These are phyloP conservation scores for Xerocomellus chrysenteron DNA, from an alignment of 768 basidiomycete species.

Conservation along the genomic window DNA sequence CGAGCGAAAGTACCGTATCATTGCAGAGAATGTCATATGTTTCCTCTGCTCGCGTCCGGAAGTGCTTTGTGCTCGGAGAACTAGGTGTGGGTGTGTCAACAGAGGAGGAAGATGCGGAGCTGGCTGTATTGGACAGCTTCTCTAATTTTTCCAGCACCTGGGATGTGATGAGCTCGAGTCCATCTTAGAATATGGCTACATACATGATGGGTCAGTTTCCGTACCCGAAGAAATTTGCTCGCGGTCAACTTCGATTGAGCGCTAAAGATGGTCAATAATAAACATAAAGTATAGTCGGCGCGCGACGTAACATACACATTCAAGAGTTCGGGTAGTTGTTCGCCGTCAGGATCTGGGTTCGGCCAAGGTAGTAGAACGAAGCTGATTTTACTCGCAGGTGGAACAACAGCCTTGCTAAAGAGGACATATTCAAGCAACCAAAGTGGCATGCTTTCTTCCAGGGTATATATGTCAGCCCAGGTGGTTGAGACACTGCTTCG, in stretches of 20 bases:
- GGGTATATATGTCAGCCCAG: slow-evolving; percentile 47
- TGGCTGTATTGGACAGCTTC: slow-evolving; percentile 41
- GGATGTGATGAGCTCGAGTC: slow-evolving; percentile 5
- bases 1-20: slow-evolving; percentile 74
- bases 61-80: slow-evolving; percentile 23
- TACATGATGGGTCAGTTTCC: slow-evolving; percentile 83
- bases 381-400: slow-evolving; percentile 72
- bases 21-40: slow-evolving; percentile 87
- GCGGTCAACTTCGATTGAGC: slow-evolving; percentile 87
- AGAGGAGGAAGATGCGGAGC: slow-evolving; percentile 30
- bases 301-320: slow-evolving; percentile 63
- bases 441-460: slow-evolving; percentile 79
- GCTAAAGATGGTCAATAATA: slow-evolving; percentile 31
- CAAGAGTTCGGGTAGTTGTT: slow-evolving; percentile 75
- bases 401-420: slow-evolving; percentile 53
- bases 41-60: slow-evolving; percentile 53
- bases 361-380: slow-evolving; percentile 85
- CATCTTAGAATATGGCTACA: slow-evolving; percentile 25
- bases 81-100: slow-evolving; percentile 40
- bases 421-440: slow-evolving; percentile 91
- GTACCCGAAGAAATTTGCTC: slow-evolving; percentile 77
- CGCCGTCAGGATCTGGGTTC: slow-evolving; percentile 52
- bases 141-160: slow-evolving; percentile 86
- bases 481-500: slow-evolving; percentile 64
- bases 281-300: not conserved